Evolutionary conservation across 1,139 yeast genomes (phyloP), one percentile per base, ranked within the genome.

Genomic region (Yamadazyma kanchanaburiensis): DNA sequence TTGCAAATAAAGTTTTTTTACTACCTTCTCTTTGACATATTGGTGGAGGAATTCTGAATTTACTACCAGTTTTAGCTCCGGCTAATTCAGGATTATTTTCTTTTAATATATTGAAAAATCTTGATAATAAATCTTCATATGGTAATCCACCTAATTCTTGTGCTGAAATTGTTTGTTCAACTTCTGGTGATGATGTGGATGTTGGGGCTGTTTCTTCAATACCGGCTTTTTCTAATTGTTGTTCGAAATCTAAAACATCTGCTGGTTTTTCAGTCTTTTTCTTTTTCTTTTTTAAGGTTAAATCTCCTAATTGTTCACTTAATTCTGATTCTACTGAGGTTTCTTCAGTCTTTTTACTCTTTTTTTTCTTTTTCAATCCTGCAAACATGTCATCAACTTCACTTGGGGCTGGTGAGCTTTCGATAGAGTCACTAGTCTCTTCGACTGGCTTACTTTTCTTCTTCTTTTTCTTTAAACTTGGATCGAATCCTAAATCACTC

Each of bases 1-100:
- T 91, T 49, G 96, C 89, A 59, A 94, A 91, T 53, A 89, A 77
- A 7, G 98, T 87, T 76, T 89, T 94, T 67, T 91, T 94, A 53
- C 81, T 79, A 61, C 98, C 97, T 69, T 91, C 99, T 70, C 98
- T 88, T 63, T 83, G 85, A 60, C 95, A 91, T 42, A 83, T 73
- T 40, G 99, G 99, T 32, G 97, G 98, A 33, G 98, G 98, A 50
- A 91, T 89, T 73, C 94, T 85, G 69, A 89, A 84, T 64, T 89
- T 89, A 34, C 88, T 79, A 28, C 95, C 94, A 26, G 88, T 73
- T 63, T 94, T 80, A 57, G 91, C 96, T 48, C 97, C 96, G 28
- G 97, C 98, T 53, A 94, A 76, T 59, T 91, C 98, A 37, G 99
- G 99, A 66, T 91, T 94, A 66, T 91, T 89, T 46, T 85, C 82